Evolutionary conservation across 805 yeast species (phyloP).

Genomic region (Barnettozyma vustinii): DNA sequence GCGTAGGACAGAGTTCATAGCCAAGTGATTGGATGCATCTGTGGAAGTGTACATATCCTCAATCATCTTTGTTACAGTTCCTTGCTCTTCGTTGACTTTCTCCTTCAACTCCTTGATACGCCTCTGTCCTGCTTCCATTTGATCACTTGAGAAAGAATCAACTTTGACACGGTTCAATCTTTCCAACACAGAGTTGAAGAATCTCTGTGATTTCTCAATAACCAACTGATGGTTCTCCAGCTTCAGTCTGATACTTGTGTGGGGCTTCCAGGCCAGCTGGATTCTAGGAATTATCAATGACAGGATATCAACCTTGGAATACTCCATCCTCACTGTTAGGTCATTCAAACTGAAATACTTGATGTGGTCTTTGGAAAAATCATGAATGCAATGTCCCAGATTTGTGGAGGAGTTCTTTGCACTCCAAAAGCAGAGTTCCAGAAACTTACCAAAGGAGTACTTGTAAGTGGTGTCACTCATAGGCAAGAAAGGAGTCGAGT

Average conservation of each 20-base stretch:
- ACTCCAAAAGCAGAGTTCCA: constrained; percentile 82
- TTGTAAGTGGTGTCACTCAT: constrained; percentile 88
- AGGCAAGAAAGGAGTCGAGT: constrained; percentile 68
- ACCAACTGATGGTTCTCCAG: constrained; percentile 54
- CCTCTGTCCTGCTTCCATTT: constrained; percentile 60
- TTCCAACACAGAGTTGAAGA: constrained; percentile 68
- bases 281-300: constrained; percentile 76
- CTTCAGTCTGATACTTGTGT: constrained; percentile 63
- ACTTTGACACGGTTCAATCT: constrained; percentile 71
- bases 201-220: constrained; percentile 44
- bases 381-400: constrained; percentile 68
- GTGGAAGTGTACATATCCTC: constrained; percentile 49
- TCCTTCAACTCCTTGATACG: constrained; percentile 53
- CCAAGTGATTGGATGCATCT: constrained; percentile 58
- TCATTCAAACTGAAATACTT: constrained; percentile 82
- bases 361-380: constrained; percentile 74
- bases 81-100: constrained; percentile 47
- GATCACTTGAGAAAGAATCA: constrained; percentile 67
- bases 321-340: constrained; percentile 73
- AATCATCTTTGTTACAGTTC: constrained; percentile 38
- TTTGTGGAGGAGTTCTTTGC: constrained; percentile 48
- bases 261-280: constrained; percentile 65
- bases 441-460: constrained; percentile 87
- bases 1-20: constrained; percentile 64
- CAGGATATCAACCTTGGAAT: constrained; percentile 65